Base-by-base conservation (phyloP, 2,329 filamentous ascomycete genomes). In the Parafenestella ontariensis region DNA sequence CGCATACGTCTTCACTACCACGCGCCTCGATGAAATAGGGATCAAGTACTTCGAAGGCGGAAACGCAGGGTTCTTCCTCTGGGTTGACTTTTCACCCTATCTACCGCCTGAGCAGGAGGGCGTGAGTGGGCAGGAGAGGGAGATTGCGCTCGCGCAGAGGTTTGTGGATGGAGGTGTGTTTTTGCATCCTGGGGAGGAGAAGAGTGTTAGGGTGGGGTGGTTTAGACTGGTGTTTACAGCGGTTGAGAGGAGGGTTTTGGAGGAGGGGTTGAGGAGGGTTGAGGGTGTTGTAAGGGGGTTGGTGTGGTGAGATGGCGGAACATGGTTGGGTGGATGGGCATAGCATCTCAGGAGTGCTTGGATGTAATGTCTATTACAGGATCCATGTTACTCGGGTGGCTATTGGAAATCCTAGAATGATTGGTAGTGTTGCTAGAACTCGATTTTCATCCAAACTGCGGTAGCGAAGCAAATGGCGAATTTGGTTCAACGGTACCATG, bases 11-110 rank as follows among this genome's bases (percentile, higher is more conserved):
- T 76, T 78, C 18, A 74, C 78, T 0, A 74, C 70, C 0, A 36
- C 45, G 0, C 78, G 69, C 4, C 69, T 85, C 15, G 59, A 68
- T 8, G 66, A 72, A 2, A 70, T 80, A 7, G 76, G 77, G 1
- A 77, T 86, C 3, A 66, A 75, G 13, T 83, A 83, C 57, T 74
- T 78, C 0, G 67, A 75, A 0, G 81, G 81, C 0, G 76, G 72
- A 4, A 86, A 85, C 56, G 84, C 84, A 0, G 84, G 82, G 0
- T 85, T 86, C 61, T 87, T 87, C 62, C 57, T 87, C 2, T 86
- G 80, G 76, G 67, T 84, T 2, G 77, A 86, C 62, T 62, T 87
- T 1, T 64, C 53, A 18, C 48, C 44, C 2, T 69, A 54, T 49
- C 37, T 69, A 20, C 39, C 48, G 15, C 41, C 37, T 20, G n/a